These are phyloP conservation scores for Fusarium agapanthi DNA, from an alignment of 2,329 filamentous ascomycete genomes.

Conservation along the genomic window DNA sequence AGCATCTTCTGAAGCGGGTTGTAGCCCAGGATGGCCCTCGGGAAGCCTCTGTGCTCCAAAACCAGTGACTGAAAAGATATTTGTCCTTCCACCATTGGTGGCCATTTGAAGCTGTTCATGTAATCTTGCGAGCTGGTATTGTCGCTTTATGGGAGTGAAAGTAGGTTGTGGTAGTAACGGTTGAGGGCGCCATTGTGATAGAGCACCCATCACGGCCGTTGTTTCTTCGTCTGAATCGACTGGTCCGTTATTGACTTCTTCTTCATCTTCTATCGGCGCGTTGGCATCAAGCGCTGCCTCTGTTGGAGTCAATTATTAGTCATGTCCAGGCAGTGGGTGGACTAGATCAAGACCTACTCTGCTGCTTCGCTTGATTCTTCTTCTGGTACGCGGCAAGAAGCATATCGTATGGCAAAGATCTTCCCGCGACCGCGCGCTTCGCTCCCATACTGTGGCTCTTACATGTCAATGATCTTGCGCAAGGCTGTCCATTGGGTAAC, in stretches of 20 bases:
- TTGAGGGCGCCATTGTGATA: slow-evolving; percentile 78
- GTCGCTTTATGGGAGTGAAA: slow-evolving; percentile 68
- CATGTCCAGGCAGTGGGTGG: not conserved
- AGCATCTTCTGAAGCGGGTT: slow-evolving; percentile 62
- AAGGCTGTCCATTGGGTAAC: slow-evolving; percentile 84
- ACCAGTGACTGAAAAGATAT: slow-evolving; percentile 70
- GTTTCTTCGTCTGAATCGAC: slow-evolving; percentile 97
- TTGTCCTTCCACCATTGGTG: slow-evolving; percentile 70
- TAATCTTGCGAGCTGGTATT: slow-evolving; percentile 70
- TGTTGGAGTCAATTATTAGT: slow-evolving; percentile 26
- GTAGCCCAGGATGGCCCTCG: slow-evolving; percentile 56
- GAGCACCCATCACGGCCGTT: slow-evolving; percentile 83
- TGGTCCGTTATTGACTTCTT: slow-evolving; percentile 80
- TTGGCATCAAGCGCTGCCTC: slow-evolving; percentile 95
- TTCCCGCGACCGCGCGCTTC: slow-evolving; percentile 86
- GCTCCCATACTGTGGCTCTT: slow-evolving; percentile 97
- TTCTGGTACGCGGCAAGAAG: slow-evolving; percentile 88
- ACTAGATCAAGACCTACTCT: slow-evolving; percentile 69
- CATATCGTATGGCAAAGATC: slow-evolving; percentile 92
- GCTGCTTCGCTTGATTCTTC: slow-evolving; percentile 98
- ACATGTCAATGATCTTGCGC: slow-evolving; percentile 88
- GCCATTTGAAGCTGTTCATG: slow-evolving; percentile 73
- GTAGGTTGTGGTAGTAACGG: slow-evolving; percentile 76
- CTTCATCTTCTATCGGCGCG: slow-evolving; percentile 85
- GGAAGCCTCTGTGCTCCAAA: slow-evolving; percentile 64